Evolutionary conservation across 768 basidiomycete species (phyloP), one percentile per base, ranked within the genome.

Genomic region (Pleurotus cornucopiae): DNA sequence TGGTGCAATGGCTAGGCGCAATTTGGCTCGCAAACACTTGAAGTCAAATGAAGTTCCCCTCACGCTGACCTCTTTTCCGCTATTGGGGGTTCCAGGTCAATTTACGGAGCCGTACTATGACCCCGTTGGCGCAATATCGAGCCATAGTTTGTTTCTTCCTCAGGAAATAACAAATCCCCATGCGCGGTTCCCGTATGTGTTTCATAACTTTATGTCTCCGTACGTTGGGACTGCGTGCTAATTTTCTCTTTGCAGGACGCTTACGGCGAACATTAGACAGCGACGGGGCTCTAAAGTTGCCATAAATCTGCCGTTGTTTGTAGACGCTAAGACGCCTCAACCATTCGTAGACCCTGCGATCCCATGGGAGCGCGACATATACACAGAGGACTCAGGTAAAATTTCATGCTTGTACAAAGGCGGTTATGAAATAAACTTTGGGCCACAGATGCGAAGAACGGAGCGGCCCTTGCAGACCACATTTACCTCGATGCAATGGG

Each of bases 401-500:
- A 65, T 2, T 40, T 55, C 48, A 30, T 40, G 44, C 49, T 26
- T 21, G 37, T 20, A 0, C 39, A 21, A 40, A 20, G 13, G 13
- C 18, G 4, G 13, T 7, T n/a, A 6, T 30, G 9, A 2, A 7
- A 11, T 11, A 34, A 34, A 51, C 38, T 40, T 4, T 39, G 18
- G 18, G 41, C 30, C 26, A 18, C 46, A 91, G 94, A 97, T 77
- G 94, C 94, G 0, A 91, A 86, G 71, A 79, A 85, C 59, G 94
- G 95, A 2, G 93, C 94, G 4, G 94, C 95, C 13, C 78, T 92
- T 37, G 75, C 78, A 30, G 86, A 96, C 67, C 95, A 98, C 69
- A 91, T 99, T 60, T 98, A 98, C 68, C 82, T 98, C 77, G 97
- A 99, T 69, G 95, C 97, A 6, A 98, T 98, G 97, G 96, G 95